These are phyloP conservation scores for Heritiera littoralis DNA, from an alignment of 345 rosid genomes.

Conservation along the genomic window DNA sequence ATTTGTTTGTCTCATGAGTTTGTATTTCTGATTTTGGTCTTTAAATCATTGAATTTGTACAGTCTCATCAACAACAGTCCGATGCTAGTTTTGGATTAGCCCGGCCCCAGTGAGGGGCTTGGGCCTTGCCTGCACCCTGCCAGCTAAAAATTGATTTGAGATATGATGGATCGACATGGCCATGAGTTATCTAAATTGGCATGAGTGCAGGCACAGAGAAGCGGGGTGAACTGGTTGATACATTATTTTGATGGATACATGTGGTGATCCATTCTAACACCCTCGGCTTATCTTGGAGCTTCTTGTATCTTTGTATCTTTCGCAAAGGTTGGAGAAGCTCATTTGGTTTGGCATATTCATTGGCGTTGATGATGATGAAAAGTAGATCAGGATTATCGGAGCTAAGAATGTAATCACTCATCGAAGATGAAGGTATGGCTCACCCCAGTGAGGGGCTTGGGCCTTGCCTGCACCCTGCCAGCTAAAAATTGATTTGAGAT, in stretches of 20 bases:
- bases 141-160: constrained; percentile 34
- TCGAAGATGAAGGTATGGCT: constrained; percentile 32
- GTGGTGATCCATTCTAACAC: constrained; percentile 23
- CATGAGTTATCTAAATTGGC: constrained; percentile 32
- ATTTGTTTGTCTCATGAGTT: background rate
- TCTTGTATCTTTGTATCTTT: constrained; percentile 27
- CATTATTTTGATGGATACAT: background rate
- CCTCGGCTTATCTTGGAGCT: constrained; percentile 37
- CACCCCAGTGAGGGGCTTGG: constrained; percentile 59
- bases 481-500: constrained; percentile 31
- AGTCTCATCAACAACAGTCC: constrained; percentile 68
- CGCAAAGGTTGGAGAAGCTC: constrained; percentile 38
- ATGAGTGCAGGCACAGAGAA: constrained; percentile 65
- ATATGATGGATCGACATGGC: constrained; percentile 20
- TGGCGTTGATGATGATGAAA: constrained; percentile 30
- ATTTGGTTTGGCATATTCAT: constrained; percentile 21
- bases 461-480: constrained; percentile 83
- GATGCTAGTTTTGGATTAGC: constrained; percentile 81
- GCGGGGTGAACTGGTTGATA: constrained; percentile 47
- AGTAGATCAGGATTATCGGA: constrained; percentile 19
- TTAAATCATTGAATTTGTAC: constrained; percentile 26
- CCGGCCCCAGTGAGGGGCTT: constrained; percentile 95
- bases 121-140: constrained; percentile 88
- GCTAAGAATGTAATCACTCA: constrained; percentile 15
- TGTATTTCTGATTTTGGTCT: background rate